phyloP scores from a whole-genome alignment of 169 alveolate genomes.

The Amoebophrya sp. region DNA sequence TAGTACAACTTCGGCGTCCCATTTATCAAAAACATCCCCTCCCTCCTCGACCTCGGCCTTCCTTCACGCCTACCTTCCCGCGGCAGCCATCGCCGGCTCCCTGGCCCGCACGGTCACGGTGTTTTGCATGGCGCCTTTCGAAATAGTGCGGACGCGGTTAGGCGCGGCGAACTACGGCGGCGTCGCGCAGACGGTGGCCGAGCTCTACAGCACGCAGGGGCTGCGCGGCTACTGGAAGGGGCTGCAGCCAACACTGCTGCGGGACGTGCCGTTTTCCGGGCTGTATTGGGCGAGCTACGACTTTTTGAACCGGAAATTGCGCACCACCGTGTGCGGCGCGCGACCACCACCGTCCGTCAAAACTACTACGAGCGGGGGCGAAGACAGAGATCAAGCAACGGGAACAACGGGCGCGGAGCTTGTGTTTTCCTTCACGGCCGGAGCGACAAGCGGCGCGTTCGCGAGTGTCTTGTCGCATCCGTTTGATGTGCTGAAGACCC shows the following conservation, averaged over 20 bases:
- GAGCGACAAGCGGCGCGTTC: background rate
- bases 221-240: background rate
- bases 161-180: background rate
- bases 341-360: background rate
- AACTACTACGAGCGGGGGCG: too few species aligned
- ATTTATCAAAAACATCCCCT: too few species aligned
- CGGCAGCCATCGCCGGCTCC: background rate
- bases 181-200: background rate
- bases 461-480: background rate
- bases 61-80: too few species aligned
- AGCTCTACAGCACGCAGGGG: background rate
- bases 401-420: background rate
- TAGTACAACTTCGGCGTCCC: background rate
- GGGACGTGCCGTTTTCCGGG: slow-evolving; percentile 5
- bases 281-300: background rate
- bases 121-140: background rate
- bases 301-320: background rate
- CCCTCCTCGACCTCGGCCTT: too few species aligned
- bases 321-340: background rate
- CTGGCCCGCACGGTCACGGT: background rate
- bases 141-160: background rate
- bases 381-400: too few species aligned
- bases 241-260: background rate
- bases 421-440: background rate
- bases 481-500: background rate